A percentile compares a stretch with the other conserved stretches of the same genome.
Evolutionary conservation across 371 early-diverging fungal genomes (phyloP).

Genomic region (Rhizopus delemar): DNA sequence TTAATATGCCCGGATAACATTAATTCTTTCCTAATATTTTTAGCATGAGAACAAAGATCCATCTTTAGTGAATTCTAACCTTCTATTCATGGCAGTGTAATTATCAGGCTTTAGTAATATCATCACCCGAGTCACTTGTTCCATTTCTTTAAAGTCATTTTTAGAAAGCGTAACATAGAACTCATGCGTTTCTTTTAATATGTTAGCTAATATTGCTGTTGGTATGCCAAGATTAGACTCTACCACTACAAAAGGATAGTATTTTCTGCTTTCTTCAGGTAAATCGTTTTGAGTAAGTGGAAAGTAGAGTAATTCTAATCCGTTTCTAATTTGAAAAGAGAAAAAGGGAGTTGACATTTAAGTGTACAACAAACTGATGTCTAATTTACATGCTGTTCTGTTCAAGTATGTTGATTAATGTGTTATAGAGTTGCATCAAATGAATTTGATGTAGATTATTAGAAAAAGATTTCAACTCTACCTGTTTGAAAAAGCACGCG

Average conservation of each 20-base stretch:
- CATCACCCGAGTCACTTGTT: constrained; percentile 40
- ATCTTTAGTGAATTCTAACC: constrained; percentile 27
- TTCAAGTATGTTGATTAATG: too few species aligned
- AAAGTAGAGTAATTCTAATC: constrained; percentile 31
- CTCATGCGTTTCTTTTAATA: constrained; percentile 33
- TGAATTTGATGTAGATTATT: too few species aligned
- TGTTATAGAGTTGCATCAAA: too few species aligned
- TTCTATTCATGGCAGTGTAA: constrained; percentile 56
- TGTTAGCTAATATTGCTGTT: constrained; percentile 1
- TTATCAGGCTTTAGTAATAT: constrained; percentile 58
- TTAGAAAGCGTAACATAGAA: constrained; percentile 12
- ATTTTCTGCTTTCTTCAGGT: constrained; percentile 25
- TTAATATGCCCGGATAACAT: constrained; percentile 29
- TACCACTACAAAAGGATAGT: constrained; percentile 35
- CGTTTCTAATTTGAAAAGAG: constrained; percentile 26
- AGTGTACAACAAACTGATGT: too few species aligned
- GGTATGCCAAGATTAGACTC: constrained; percentile 43
- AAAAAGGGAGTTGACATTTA: too few species aligned
- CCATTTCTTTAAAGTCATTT: constrained; percentile 2
- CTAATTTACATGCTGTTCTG: too few species aligned
- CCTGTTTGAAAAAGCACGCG: too few species aligned
- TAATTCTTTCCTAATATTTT: constrained; percentile 45
- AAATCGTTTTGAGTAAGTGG: constrained; percentile 26
- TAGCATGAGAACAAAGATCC: not conserved
- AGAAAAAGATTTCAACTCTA: too few species aligned